phyloP scores from a whole-genome alignment of 1,139 yeast genomes.

The Pichia sp. region DNA sequence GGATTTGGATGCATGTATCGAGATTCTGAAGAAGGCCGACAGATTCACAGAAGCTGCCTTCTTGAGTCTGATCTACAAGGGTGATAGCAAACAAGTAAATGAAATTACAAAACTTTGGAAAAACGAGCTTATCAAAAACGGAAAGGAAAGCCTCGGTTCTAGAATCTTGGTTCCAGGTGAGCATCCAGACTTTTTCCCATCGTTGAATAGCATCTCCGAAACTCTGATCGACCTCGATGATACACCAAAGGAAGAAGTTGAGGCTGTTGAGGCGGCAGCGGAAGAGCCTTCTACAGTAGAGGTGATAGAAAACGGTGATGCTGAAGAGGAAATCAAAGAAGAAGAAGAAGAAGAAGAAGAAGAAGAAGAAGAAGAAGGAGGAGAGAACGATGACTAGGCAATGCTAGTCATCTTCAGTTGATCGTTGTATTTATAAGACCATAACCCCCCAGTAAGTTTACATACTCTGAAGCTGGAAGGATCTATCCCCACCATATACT shows the following conservation, averaged over 20 bases:
- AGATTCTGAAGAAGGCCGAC: conserved; percentile 63
- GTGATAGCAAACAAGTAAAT: conserved; percentile 40
- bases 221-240: conserved; percentile 19
- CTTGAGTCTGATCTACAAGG: conserved; percentile 71
- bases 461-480: neutral
- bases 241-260: conserved; percentile 20
- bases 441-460: neutral
- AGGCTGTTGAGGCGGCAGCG: conserved; percentile 22
- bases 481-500: neutral
- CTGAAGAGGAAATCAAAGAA: conserved; percentile 6
- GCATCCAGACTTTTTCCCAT: conserved; percentile 29
- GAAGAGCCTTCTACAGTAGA: conserved; percentile 1
- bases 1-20: conserved; percentile 59
- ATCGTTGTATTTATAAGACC: neutral
- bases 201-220: conserved; percentile 21
- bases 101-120: conserved; percentile 66
- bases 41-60: conserved; percentile 83
- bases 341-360: conserved; percentile 1
- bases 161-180: conserved; percentile 46
- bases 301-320: conserved; percentile 2
- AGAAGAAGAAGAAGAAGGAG: neutral
- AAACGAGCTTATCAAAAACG: conserved; percentile 44
- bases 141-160: conserved; percentile 57
- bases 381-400: conserved; percentile 1
- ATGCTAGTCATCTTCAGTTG: neutral